phyloP scores from a whole-genome alignment of 371 early-diverging fungal species.

The Rhizopus sp. region DNA sequence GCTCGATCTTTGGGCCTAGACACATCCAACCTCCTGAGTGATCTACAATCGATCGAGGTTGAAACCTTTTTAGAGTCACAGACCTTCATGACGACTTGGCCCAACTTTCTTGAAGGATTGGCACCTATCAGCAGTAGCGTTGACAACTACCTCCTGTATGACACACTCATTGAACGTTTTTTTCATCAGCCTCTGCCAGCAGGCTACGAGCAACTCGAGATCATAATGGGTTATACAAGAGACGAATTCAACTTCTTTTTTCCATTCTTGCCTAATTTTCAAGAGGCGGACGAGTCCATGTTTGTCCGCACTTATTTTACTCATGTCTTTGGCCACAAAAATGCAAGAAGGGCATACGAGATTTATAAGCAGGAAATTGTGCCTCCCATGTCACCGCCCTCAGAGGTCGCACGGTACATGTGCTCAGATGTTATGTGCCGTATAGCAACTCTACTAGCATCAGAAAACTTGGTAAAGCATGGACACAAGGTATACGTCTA shows the following conservation, averaged over 20 bases:
- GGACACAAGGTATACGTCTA: conserved; percentile 35
- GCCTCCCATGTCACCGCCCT: conserved; percentile 33
- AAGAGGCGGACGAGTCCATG: conserved; percentile 35
- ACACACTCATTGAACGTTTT: conserved; percentile 24
- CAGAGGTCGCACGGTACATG: conserved; percentile 39
- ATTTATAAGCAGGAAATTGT: conserved; percentile 33
- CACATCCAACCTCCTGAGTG: conserved; percentile 11
- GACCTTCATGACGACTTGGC: conserved; percentile 42
- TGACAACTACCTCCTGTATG: conserved; percentile 19
- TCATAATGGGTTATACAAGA: conserved; percentile 38
- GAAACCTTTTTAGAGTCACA: conserved; percentile 35
- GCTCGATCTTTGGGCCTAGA: conserved; percentile 29
- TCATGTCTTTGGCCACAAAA: conserved; percentile 35
- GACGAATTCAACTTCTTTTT: conserved; percentile 47
- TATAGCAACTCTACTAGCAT: conserved; percentile 26
- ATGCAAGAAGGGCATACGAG: conserved; percentile 32
- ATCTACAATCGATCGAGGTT: conserved; percentile 22
- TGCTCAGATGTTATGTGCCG: conserved; percentile 46
- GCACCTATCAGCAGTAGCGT: conserved; percentile 34
- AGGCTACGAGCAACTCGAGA: conserved; percentile 22
- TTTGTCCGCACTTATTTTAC: conserved; percentile 40
- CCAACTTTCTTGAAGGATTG: conserved; percentile 40
- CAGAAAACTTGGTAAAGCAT: conserved; percentile 23
- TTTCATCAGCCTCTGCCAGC: conserved; percentile 25
- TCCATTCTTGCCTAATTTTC: conserved; percentile 37